Conservation (phyloP, 306 rosid genomes). For the Ormosia semicastrata region DNA sequence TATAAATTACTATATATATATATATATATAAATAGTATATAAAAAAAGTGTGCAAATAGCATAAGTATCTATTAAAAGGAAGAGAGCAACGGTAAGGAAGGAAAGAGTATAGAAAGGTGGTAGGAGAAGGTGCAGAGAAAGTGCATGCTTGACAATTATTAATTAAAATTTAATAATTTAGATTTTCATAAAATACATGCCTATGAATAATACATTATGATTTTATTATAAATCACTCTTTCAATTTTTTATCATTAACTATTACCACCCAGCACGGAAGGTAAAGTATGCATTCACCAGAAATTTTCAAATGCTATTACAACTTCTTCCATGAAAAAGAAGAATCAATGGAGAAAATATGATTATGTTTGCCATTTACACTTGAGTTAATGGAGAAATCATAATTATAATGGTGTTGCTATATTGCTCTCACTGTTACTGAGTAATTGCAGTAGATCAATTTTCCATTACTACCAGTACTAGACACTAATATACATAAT, state of each 20-base stretch:
- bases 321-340: constrained; percentile 26
- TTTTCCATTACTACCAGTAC: constrained; percentile 10
- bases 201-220: neutral
- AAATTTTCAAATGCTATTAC: constrained; percentile 27
- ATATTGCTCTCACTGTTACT: constrained; percentile 28
- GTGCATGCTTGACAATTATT: neutral
- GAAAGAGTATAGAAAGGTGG: neutral
- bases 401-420: constrained; percentile 33
- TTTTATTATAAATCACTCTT: neutral
- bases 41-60: too few species aligned
- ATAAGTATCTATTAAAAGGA: too few species aligned
- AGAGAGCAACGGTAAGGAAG: neutral
- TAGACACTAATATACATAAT: neutral
- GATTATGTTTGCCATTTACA: constrained; percentile 42
- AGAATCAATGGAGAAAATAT: constrained; percentile 31
- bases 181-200: neutral
- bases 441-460: neutral
- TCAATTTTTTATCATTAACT: neutral
- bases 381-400: constrained; percentile 25
- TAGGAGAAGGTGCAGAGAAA: neutral
- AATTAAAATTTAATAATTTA: neutral
- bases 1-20: too few species aligned
- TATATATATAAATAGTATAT: too few species aligned
- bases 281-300: neutral
- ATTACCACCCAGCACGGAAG: neutral